phyloP scores from a whole-genome alignment of 2,329 filamentous ascomycete genomes.

The Aureobasidium namibiae region DNA sequence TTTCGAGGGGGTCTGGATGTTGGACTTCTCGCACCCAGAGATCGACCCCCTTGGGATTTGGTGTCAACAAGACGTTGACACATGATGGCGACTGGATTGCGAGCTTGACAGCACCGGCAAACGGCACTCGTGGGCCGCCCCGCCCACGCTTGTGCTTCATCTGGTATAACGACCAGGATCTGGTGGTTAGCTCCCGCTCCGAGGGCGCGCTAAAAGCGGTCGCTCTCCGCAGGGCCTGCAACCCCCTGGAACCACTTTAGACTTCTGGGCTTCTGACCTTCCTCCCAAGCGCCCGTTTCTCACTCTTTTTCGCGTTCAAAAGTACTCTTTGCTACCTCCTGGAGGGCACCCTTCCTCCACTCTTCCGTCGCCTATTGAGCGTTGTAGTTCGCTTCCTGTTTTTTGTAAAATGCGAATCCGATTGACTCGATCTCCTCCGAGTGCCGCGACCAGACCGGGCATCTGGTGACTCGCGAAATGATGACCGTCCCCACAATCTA shows the following conservation, averaged over 20 bases:
- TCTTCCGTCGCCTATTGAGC: slow-evolving; percentile 8
- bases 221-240: slow-evolving; percentile 1
- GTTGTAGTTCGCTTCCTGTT: slow-evolving; percentile 1
- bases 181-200: neutral
- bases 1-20: slow-evolving; percentile 7
- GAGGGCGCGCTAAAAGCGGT: slow-evolving; percentile 6
- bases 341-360: neutral
- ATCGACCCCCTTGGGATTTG: neutral
- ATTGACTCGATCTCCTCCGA: neutral
- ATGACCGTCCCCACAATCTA: slow-evolving; percentile 1
- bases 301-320: slow-evolving; percentile 4
- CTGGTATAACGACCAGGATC: neutral
- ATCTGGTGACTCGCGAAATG: slow-evolving; percentile 10
- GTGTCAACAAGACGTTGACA: slow-evolving; percentile 8
- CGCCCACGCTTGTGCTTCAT: neutral
- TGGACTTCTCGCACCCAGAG: neutral
- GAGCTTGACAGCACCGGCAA: slow-evolving; percentile 12
- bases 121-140: slow-evolving; percentile 11
- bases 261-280: slow-evolving; percentile 8
- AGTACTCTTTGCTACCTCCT: neutral
- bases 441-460: slow-evolving; percentile 4
- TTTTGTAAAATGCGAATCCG: neutral
- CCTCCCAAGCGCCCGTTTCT: slow-evolving; percentile 3
- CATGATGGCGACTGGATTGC: slow-evolving; percentile 4
- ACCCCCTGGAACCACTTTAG: slow-evolving; percentile 6